Percentiles rank a stretch among this genome's conserved stretches.
Evolutionary conservation across 371 early-diverging fungal genomes (phyloP).

Genomic region (Vairimorpha ceranae): DNA sequence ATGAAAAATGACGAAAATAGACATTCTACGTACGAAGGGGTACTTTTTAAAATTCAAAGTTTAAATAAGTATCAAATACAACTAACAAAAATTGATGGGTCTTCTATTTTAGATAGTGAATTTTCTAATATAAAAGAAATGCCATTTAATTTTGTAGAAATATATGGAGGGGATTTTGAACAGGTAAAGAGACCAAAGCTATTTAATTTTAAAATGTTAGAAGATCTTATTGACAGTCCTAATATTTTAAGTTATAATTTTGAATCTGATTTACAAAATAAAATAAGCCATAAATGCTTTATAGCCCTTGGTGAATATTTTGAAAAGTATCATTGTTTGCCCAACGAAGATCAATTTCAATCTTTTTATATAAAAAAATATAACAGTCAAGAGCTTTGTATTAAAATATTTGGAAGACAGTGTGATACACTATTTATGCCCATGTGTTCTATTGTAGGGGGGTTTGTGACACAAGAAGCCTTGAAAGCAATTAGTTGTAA

Average conservation of each 20-base stretch:
- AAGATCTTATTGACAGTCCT: constrained; percentile 29
- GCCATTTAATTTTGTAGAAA: constrained; percentile 10
- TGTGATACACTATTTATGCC: constrained; percentile 68
- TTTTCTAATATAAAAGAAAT: constrained; percentile 9
- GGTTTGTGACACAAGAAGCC: constrained; percentile 95
- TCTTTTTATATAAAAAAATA: constrained; percentile 26
- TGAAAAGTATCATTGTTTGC: not conserved
- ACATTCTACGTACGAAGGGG: constrained; percentile 30
- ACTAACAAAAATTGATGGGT: constrained; percentile 35
- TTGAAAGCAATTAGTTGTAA: constrained; percentile 87
- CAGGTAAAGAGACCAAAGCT: constrained; percentile 44
- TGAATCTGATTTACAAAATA: constrained; percentile 15
- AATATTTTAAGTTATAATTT: constrained; percentile 29
- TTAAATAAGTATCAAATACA: constrained; percentile 49
- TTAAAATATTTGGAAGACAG: constrained; percentile 28
- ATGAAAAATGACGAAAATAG: not conserved
- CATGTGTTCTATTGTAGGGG: constrained; percentile 91
- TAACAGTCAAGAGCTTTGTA: constrained; percentile 7
- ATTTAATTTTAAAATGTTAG: constrained; percentile 36
- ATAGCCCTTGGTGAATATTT: constrained; percentile 30
- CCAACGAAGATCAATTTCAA: constrained; percentile 12
- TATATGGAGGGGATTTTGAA: constrained; percentile 31
- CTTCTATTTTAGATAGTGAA: constrained; percentile 8
- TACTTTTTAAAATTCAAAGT: constrained; percentile 47
- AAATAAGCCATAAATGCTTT: constrained; percentile 43